Evolutionary conservation across 179 eudicot species (phyloP), one percentile per base, ranked within the genome.

Genomic region (Corrigiola litoralis): DNA sequence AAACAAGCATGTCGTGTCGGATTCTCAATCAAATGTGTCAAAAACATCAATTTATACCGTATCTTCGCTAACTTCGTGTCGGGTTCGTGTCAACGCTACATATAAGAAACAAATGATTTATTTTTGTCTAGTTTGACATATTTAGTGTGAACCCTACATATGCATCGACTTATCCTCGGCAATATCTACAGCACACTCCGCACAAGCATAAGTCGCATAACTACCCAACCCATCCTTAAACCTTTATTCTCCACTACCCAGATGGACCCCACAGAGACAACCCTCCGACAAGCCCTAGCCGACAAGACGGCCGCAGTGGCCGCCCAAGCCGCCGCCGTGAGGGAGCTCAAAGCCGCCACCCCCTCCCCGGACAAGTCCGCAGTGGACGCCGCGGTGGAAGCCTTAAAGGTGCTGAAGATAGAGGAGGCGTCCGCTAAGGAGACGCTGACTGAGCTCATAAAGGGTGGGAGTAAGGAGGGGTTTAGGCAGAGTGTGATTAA

Each of bases 401-500:
- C 79, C 11, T 70, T 84, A 1, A 77, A 79, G 16, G 63, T 72
- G 2, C 23, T 84, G 55, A 84, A 84, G 34, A 29, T 79, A n/a
- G 82, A 79, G 63, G 79, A 84, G 61, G 29, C 77, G 4, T 66
- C 82, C 5, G 70, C 77, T 23, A 84, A 77, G 41, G 76, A 58
- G 61, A 62, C 70, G 48, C 78, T 67, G 51, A 41, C 72, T 0
- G 60, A 21, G 47, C 41, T 72, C 55, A 65, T 65, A 55, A 85
- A 80, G 21, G 70, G 80, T 59, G 68, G 78, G 49, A 86, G 53
- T 72, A 63, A 75, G 63, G 97, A 88, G 52, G 89, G 85, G n/a
- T 89, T 86, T 64, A 85, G 95, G 12, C 81, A 72, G 21, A 60
- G 79, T 18, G 86, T 89, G 36, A 75, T 69, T 17, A 92, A 92